These are phyloP conservation scores for Barnettozyma wickerhamii DNA, from an alignment of 805 yeast genomes.

Conservation along the genomic window DNA sequence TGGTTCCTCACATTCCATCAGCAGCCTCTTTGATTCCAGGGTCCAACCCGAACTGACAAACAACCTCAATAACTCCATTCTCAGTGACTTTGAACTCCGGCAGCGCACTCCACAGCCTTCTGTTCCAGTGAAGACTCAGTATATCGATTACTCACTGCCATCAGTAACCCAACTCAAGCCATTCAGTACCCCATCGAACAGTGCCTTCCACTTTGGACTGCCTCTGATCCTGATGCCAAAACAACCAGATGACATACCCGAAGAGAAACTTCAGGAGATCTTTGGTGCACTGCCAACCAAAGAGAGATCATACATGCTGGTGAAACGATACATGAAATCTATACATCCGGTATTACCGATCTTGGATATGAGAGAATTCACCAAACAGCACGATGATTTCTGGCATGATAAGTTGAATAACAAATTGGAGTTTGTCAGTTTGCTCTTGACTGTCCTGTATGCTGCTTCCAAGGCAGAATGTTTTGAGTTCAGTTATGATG, in stretches of 20 bases:
- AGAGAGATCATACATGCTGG: slow-evolving; percentile 41
- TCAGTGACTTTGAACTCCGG: slow-evolving; percentile 20
- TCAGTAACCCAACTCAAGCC: slow-evolving; percentile 11
- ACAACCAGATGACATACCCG: slow-evolving; percentile 21
- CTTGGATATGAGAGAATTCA: slow-evolving; percentile 41
- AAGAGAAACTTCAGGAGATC: slow-evolving; percentile 30
- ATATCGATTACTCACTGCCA: slow-evolving; percentile 11
- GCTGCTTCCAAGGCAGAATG: slow-evolving; percentile 58
- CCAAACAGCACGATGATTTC: slow-evolving; percentile 41
- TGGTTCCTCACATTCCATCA: background rate
- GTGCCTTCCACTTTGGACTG: slow-evolving; percentile 19
- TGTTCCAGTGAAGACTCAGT: slow-evolving; percentile 12
- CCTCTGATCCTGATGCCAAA: slow-evolving; percentile 25
- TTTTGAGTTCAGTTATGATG: slow-evolving; percentile 48
- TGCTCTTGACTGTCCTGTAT: slow-evolving; percentile 49
- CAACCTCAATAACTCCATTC: slow-evolving; percentile 16
- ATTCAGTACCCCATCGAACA: slow-evolving; percentile 9
- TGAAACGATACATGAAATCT: slow-evolving; percentile 45
- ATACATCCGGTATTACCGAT: slow-evolving; percentile 56
- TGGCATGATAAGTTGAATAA: slow-evolving; percentile 36
- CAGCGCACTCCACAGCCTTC: slow-evolving; percentile 18
- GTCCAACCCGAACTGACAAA: background rate
- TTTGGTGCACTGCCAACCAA: slow-evolving; percentile 42
- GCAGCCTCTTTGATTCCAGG: slow-evolving; percentile 2
- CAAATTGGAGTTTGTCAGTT: slow-evolving; percentile 42